Base-by-base conservation (phyloP, 306 rosid species). In the Ochetophila trinervis region DNA sequence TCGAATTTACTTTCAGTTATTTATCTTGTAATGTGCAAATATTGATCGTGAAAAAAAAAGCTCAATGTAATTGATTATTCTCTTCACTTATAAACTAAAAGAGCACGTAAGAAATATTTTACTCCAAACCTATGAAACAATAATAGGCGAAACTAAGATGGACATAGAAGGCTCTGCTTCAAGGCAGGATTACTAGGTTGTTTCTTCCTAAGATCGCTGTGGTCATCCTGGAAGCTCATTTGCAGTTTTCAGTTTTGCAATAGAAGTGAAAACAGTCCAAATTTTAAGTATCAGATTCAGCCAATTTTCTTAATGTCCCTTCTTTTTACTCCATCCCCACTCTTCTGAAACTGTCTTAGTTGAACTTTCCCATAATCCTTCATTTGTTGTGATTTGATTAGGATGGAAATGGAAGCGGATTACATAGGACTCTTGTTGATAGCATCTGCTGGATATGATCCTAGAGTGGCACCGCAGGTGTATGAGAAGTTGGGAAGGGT, bases 351-450 rank as follows among this genome's bases (percentile, higher is more conserved):
- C 13, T 10, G 15, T 50, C 54, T 27, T 36, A 14, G 52, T 62
- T 21, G 20, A 18, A 40, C 19, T 35, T 9, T 20, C 19, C 7
- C 21, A 24, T 16, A n/a, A 63, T 24, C 17, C 20, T 21, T 2
- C 30, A 19, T 14, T 40, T 24, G 3, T 13, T 65, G 8, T 19
- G 6, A 1, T 65, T 72, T 42, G 1, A 24, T 37, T 59, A 91
- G 95, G 87, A 83, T 83, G 94, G 96, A 91, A 81, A 74, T 88
- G 70, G 95, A 91, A 82, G 97, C 97, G 0, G 97, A 91, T 69
- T 84, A 91, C 74, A 83, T 88, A 16, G 97, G 95, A 48, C 67
- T 91, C 74, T 70, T 88, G 13, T 68, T 88, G 79, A 17, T 87
- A 2, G 93, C 97, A 54, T 89, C 90, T 3, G 94, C 89, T 4